These are phyloP conservation scores for Suillus bovinus DNA, from an alignment of 768 basidiomycete species.

Conservation along the genomic window DNA sequence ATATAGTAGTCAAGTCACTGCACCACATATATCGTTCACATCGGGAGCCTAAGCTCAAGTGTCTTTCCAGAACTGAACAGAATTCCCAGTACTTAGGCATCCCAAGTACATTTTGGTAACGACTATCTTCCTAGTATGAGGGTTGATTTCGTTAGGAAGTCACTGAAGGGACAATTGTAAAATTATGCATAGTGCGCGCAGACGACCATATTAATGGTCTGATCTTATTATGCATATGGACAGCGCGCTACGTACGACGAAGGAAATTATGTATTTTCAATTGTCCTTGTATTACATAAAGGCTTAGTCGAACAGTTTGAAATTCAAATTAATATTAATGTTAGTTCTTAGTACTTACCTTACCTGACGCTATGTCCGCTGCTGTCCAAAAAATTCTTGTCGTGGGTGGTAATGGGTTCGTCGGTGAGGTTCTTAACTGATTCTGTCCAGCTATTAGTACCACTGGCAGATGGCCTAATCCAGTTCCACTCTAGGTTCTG, in stretches of 20 bases:
- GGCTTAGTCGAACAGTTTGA: not conserved
- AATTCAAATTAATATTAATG: no score
- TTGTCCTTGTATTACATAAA: not conserved
- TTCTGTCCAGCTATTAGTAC: not conserved
- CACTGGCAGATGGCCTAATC: not conserved
- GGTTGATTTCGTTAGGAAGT: no score
- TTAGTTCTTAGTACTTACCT: not conserved
- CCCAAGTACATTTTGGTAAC: no score
- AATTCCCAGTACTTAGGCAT: no score
- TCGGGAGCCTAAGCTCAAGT: not conserved
- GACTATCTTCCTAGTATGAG: no score
- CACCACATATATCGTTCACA: not conserved
- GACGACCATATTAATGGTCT: no score
- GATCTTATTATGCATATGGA: no score
- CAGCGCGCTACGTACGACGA: no score
- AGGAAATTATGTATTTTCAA: no score
- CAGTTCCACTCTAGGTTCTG: slow-evolving; percentile 63
- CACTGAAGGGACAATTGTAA: no score
- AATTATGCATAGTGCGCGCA: no score
- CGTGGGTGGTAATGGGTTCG: slow-evolving; percentile 95
- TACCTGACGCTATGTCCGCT: not conserved
- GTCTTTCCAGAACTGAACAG: no score
- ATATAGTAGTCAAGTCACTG: not conserved
- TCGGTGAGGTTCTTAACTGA: slow-evolving; percentile 54
- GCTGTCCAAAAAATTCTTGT: slow-evolving; percentile 70